Conservation (phyloP, 169 alveolate species). For the Plasmodium relictum region DNA sequence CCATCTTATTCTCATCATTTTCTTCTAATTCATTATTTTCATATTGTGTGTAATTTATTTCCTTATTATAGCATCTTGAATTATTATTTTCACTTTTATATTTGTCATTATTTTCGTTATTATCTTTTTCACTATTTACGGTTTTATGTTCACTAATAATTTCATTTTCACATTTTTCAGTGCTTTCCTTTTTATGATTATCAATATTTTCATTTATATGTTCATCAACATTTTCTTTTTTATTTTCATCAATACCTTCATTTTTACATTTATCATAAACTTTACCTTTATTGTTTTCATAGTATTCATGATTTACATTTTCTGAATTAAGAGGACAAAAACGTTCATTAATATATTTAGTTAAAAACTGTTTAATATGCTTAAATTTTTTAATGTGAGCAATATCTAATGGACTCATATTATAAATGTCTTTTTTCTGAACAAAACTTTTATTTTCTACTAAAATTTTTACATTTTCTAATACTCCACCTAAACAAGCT, state of each 20-base stretch:
- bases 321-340: conserved; percentile 21
- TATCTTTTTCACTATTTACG: neutral
- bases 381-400: conserved; percentile 82
- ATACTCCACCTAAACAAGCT: conserved; percentile 91
- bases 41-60: neutral
- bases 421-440: conserved; percentile 85
- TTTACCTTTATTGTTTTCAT: neutral
- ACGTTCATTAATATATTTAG: conserved; percentile 39
- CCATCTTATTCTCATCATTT: conserved; percentile 49
- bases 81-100: neutral
- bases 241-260: conserved; percentile 4
- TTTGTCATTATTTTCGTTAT: neutral
- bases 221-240: neutral
- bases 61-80: neutral
- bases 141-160: neutral
- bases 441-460: conserved; percentile 83
- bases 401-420: conserved; percentile 87
- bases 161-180: neutral
- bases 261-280: conserved; percentile 34
- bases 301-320: neutral
- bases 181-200: neutral
- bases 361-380: conserved; percentile 45
- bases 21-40: conserved; percentile 12
- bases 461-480: conserved; percentile 86
- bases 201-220: neutral